Base-by-base conservation (phyloP, 1,284 basidiomycete genomes). In the Irpex sp. region DNA sequence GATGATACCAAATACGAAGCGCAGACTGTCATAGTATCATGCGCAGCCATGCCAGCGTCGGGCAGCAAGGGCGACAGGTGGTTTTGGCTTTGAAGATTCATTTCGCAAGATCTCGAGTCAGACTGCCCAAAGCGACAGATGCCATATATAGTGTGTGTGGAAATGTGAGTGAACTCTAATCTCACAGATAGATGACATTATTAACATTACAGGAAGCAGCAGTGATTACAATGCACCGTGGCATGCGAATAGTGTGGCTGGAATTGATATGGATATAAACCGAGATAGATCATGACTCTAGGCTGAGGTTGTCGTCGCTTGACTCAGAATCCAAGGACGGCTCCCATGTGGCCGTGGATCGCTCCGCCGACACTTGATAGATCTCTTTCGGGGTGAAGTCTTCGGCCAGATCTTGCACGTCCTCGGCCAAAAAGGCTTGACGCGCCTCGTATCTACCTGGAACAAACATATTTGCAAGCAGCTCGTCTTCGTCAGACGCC, bases 311-410 rank as follows among this genome's bases (percentile, higher is more conserved):
- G 46, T 53, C 57, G 15, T 63, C 66, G 60, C 67, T 68, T 69
- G 26, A 35, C 19, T 31, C 53, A 15, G 53, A 55, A 35, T 76
- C 73, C 61, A 72, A 67, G 68, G 60, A 65, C 33, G 63, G 70
- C 63, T 74, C 67, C 79, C 79, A 79, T 58, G 66, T 66, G 49
- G 71, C 76, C 58, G 80, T 81, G 60, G 77, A 83, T 58, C 81
- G 79, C 72, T 82, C 80, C 65, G 77, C 77, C 64, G 81, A 83
- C 36, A 81, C 72, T 51, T 77, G 77, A 69, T 78, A 80, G 51
- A 76, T 70, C 39, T 60, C 61, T 51, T 58, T 58, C 59, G 63
- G 50, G 31, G 66, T 62, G 43, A 66, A 67, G 68, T 67, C 66
- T 66, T 57, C 67, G 39, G 46, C 63, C 35, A 64, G 64, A 61